Conservation (phyloP, 2,329 filamentous ascomycete species). For the Amauroascus verrucosus region DNA sequence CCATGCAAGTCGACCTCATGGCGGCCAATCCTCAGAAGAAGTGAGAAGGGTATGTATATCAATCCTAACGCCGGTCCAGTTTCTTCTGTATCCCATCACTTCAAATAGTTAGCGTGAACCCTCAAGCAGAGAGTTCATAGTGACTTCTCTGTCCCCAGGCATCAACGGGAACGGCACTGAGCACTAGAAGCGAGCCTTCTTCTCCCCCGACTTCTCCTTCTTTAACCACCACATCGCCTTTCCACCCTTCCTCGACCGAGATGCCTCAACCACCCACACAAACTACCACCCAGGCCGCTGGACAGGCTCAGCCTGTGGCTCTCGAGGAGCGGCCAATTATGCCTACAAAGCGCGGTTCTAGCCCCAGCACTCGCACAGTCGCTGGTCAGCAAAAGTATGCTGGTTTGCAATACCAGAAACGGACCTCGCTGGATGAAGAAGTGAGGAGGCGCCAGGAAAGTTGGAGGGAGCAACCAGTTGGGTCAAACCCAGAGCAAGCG, state of each 20-base stretch:
- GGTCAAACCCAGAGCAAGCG: constrained; percentile 19
- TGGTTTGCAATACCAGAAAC: constrained; percentile 37
- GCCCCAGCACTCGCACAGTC: constrained; percentile 8
- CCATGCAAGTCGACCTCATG: constrained; percentile 5
- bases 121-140: neutral
- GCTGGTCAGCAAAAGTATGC: constrained; percentile 20
- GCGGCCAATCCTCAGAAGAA: neutral
- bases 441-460: constrained; percentile 31
- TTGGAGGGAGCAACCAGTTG: constrained; percentile 36
- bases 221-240: constrained; percentile 16
- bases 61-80: neutral
- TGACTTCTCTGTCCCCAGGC: neutral
- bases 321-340: neutral
- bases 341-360: neutral
- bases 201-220: constrained; percentile 1
- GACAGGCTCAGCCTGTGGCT: neutral
- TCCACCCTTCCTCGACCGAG: constrained; percentile 19
- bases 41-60: constrained; percentile 11
- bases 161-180: neutral
- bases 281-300: neutral
- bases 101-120: neutral
- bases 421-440: constrained; percentile 30
- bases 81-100: neutral
- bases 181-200: neutral
- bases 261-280: neutral